Evolutionary conservation across 352 stramenopile genomes (phyloP), one percentile per base, ranked within the genome.

Genomic region (Phytophthora rubi): DNA sequence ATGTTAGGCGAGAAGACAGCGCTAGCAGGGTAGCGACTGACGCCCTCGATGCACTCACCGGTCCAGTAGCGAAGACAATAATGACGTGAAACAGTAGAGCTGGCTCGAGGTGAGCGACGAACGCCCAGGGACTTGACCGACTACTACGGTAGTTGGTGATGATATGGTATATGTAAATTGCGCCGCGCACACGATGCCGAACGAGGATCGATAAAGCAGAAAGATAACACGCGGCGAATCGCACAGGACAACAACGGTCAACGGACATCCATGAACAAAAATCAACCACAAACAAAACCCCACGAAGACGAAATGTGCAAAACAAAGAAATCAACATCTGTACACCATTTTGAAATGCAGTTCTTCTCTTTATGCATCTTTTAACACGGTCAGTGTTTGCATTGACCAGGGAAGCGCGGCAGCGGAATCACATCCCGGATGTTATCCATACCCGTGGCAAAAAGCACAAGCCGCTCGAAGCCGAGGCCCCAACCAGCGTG

Each of bases 371-470:
- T 62, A 56, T 65, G 53, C 37, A 62, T 32, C 18, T 49, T 65
- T 12, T 39, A 12, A 15, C 2, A 51, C 13, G 51, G 18, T 44
- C 73, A 70, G 44, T 90, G 79, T 42, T 92, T 86, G 70, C 97
- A 98, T 79, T 96, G 95, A n/a, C 96, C 96, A 18, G 97, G 97
- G 78, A 96, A 99, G 39, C 97, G 86, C 37, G 97, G 98, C 52
- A 99, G 97, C 28, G 98, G 95, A 76, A 99, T 99, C 3, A 98
- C 97, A 68, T 99, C 98, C 45, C 98, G 90, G 73, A 99, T 99
- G 80, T 99, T 99, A 64, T 99, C 97, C 75, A 99, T 97, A 18
- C 97, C 97, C 30, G 94, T 99, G 10, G 98, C 89, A 69, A 99
- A 99, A 18, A 97, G 97, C 30, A 99, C 96, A 13, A 99, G 86